Conservation (phyloP, 331 rosid species). For the Rosa hybrid region DNA sequence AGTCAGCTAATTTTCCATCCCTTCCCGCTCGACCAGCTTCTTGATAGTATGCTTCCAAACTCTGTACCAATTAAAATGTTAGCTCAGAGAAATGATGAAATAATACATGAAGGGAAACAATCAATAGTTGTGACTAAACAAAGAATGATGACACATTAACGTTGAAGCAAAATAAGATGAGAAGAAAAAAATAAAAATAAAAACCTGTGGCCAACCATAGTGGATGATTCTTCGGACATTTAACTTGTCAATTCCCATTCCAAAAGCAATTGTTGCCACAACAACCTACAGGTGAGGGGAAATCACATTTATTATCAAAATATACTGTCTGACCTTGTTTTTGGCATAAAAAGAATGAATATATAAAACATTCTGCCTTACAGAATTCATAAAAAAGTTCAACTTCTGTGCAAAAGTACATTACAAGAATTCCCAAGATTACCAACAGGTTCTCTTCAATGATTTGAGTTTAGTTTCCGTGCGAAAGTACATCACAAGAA, state of each 20-base stretch:
- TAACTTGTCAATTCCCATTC: constrained; percentile 95
- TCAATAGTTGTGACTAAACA: background rate
- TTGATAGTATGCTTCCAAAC: constrained; percentile 95
- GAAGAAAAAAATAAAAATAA: background rate
- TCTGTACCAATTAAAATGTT: constrained; percentile 47
- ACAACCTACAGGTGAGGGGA: constrained; percentile 58
- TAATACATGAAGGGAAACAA: background rate
- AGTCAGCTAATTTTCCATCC: constrained; percentile 86
- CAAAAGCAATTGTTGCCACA: constrained; percentile 96
- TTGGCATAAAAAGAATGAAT: background rate
- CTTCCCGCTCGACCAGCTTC: constrained; percentile 99
- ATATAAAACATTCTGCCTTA: background rate
- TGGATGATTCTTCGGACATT: constrained; percentile 92
- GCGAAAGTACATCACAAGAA: background rate
- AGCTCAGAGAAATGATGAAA: background rate
- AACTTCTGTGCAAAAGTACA: background rate
- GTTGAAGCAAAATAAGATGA: constrained; percentile 11
- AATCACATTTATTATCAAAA: background rate
- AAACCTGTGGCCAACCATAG: constrained; percentile 99
- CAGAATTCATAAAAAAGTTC: background rate
- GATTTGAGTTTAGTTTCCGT: background rate
- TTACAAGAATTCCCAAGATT: background rate
- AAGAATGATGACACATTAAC: background rate
- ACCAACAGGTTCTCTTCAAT: background rate
- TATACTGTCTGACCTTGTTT: background rate